A percentile compares a stretch with the other conserved stretches of the same genome.
Conservation (phyloP, 306 rosid genomes). For the Fragaria vesca region DNA sequence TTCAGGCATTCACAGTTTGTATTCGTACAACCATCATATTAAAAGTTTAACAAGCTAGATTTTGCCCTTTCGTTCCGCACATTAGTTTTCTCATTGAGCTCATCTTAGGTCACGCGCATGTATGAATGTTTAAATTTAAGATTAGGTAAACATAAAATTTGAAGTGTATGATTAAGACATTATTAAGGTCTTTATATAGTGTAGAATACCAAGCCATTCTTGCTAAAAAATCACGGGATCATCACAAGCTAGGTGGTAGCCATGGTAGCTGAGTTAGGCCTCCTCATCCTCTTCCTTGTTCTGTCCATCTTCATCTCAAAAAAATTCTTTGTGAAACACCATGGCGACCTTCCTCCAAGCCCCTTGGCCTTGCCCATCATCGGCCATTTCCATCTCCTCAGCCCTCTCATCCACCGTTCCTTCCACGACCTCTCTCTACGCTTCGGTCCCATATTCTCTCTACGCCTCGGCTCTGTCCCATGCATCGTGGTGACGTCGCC, state of each 20-base stretch:
- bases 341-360: slow-evolving; percentile 31
- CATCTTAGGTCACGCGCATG: too few relatives aligned
- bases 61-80: too few relatives aligned
- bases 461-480: slow-evolving; percentile 30
- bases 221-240: not conserved
- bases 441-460: slow-evolving; percentile 43
- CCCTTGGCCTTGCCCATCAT: slow-evolving; percentile 30
- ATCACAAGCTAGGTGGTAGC: not conserved
- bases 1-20: too few relatives aligned
- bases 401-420: slow-evolving; percentile 40
- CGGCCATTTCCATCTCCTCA: slow-evolving; percentile 16
- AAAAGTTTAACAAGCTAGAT: too few relatives aligned
- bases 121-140: too few relatives aligned
- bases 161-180: not conserved
- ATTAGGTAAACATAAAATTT: not conserved
- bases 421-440: slow-evolving; percentile 25
- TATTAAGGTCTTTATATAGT: not conserved
- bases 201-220: not conserved
- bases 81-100: too few relatives aligned
- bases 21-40: too few relatives aligned
- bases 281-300: not conserved
- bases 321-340: not conserved
- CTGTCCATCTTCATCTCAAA: not conserved
- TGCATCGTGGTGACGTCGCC: slow-evolving; percentile 34
- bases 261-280: not conserved